These are phyloP conservation scores for Fusarium sp. DNA, from an alignment of 2,329 filamentous ascomycete species.

Conservation along the genomic window DNA sequence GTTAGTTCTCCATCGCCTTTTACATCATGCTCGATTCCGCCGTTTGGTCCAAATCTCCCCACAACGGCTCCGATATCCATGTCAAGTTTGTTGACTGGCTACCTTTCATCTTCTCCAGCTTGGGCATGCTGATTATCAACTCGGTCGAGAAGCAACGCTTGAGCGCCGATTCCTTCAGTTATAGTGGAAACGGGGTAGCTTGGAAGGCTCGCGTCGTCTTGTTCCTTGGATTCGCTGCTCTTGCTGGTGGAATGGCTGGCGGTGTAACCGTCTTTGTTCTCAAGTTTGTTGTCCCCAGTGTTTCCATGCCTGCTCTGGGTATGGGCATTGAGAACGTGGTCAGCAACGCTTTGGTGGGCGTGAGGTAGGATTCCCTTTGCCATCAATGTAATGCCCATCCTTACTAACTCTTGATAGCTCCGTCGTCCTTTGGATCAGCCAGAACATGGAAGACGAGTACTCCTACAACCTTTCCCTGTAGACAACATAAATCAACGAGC, in stretches of 20 bases:
- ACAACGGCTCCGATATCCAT: conserved; percentile 69
- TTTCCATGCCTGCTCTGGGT: conserved; percentile 68
- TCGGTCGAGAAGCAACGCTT: conserved; percentile 74
- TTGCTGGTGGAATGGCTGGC: conserved; percentile 75
- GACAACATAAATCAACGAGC: conserved; percentile 21
- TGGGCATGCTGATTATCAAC: conserved; percentile 79
- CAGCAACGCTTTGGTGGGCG: conserved; percentile 70
- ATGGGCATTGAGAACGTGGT: conserved; percentile 76
- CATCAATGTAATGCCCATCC: background rate
- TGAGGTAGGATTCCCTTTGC: conserved; percentile 58
- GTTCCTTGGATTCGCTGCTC: conserved; percentile 72
- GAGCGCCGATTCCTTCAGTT: conserved; percentile 71
- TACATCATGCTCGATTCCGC: conserved; percentile 75
- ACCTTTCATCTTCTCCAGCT: conserved; percentile 72
- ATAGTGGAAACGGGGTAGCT: conserved; percentile 71
- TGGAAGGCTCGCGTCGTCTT: conserved; percentile 77
- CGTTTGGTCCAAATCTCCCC: conserved; percentile 71
- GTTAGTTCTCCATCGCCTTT: conserved; percentile 73
- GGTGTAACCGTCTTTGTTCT: conserved; percentile 76
- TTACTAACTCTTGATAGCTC: conserved; percentile 57
- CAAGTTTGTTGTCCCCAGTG: conserved; percentile 69
- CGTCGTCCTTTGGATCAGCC: conserved; percentile 74
- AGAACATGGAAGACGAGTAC: conserved; percentile 80
- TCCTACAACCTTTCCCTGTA: conserved; percentile 73
- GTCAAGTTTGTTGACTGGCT: conserved; percentile 77